phyloP scores from a whole-genome alignment of 2,329 filamentous ascomycete species.

The Neonectria neomacrospora region DNA sequence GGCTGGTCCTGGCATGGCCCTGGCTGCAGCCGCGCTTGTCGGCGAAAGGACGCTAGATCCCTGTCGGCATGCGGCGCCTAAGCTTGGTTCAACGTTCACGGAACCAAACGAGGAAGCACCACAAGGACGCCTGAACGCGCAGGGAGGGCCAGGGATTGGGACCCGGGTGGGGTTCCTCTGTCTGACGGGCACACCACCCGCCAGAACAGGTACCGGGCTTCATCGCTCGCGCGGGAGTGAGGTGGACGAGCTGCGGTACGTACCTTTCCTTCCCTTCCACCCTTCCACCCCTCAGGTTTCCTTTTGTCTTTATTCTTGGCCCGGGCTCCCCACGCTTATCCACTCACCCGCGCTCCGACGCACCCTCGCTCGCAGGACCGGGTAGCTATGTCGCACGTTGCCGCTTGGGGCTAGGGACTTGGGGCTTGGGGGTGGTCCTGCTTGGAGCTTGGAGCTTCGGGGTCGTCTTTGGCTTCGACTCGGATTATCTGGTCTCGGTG shows the following conservation, averaged over 20 bases:
- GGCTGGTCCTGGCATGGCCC: slow-evolving; percentile 34
- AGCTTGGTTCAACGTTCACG: slow-evolving; percentile 47
- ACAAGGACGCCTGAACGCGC: slow-evolving; percentile 20
- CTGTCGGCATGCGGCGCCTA: slow-evolving; percentile 45
- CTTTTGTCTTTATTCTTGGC: slow-evolving; percentile 19
- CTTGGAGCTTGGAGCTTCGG: slow-evolving; percentile 13
- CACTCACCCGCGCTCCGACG: slow-evolving; percentile 28
- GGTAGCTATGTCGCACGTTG: slow-evolving; percentile 39
- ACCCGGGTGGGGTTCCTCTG: slow-evolving; percentile 8
- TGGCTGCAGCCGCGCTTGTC: slow-evolving; percentile 40
- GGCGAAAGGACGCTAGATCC: slow-evolving; percentile 36
- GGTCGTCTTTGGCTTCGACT: slow-evolving; percentile 16
- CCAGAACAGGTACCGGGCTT: slow-evolving; percentile 4
- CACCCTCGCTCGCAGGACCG: slow-evolving; percentile 27
- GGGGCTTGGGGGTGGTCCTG: slow-evolving; percentile 19
- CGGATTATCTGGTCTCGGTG: slow-evolving; percentile 10
- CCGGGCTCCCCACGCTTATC: slow-evolving; percentile 21
- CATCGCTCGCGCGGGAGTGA: not conserved
- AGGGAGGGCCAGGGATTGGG: slow-evolving; percentile 25
- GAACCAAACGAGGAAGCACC: slow-evolving; percentile 35
- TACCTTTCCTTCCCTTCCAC: not conserved
- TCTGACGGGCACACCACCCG: slow-evolving; percentile 3
- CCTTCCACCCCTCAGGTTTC: not conserved
- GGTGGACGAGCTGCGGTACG: not conserved
- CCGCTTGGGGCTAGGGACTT: slow-evolving; percentile 32